Evolutionary conservation across 1,139 yeast genomes (phyloP).

Genomic region (Yamadazyma dendronema): DNA sequence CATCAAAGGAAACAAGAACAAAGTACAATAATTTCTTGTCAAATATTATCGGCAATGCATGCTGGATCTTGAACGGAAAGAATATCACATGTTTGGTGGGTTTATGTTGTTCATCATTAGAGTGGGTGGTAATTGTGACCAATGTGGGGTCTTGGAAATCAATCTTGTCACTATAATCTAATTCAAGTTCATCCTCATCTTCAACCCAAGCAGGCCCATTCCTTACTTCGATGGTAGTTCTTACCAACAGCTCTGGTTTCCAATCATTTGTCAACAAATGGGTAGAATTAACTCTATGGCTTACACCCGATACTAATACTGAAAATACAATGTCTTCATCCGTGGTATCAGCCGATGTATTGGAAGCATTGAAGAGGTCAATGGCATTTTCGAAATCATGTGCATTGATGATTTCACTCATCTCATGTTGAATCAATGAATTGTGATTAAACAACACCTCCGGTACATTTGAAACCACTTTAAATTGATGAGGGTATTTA

Average conservation of each 20-base stretch:
- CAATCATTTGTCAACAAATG: no score
- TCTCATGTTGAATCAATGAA: constrained; percentile 30
- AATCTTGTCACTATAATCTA: constrained; percentile 26
- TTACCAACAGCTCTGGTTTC: constrained; percentile 3
- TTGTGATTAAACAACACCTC: constrained; percentile 39
- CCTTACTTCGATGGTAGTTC: constrained; percentile 37
- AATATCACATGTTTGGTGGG: constrained; percentile 23
- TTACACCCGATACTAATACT: constrained; percentile 30
- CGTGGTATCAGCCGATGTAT: constrained; percentile 19
- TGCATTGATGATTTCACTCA: constrained; percentile 20
- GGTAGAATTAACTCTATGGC: constrained; percentile 6
- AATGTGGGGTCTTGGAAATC: constrained; percentile 49
- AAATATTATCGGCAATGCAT: constrained; percentile 33
- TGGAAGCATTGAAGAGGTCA: constrained; percentile 16
- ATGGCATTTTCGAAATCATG: constrained; percentile 14
- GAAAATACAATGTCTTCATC: constrained; percentile 43
- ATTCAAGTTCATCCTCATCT: constrained; percentile 26
- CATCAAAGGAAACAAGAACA: constrained; percentile 71
- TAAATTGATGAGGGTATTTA: constrained; percentile 40
- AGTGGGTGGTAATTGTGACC: constrained; percentile 33
- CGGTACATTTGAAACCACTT: constrained; percentile 34
- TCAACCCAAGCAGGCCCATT: constrained; percentile 45
- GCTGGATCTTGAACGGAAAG: constrained; percentile 45
- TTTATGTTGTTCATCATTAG: constrained; percentile 16
- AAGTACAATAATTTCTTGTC: constrained; percentile 32